Percentiles rank a stretch among this genome's conserved stretches.
phyloP scores from a whole-genome alignment of 306 rosid species.

The Gastrolobium bilobum region DNA sequence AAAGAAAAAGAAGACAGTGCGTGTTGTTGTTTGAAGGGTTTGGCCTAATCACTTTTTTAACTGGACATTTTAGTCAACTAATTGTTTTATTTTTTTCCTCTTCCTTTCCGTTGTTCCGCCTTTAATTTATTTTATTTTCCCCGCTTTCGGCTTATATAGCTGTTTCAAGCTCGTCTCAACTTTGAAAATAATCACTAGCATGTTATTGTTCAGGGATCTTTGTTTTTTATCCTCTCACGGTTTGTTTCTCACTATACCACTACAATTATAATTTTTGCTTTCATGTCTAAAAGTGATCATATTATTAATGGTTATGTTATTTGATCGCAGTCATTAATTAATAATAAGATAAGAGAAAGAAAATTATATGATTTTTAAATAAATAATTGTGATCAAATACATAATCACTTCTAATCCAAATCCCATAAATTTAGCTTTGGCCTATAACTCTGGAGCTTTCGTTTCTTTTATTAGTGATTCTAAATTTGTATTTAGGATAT shows the following conservation, averaged over 20 bases:
- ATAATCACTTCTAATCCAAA: too few relatives aligned
- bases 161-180: conserved; percentile 32
- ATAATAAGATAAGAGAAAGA: too few relatives aligned
- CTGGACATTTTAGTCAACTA: conserved; percentile 25
- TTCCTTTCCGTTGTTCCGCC: neutral
- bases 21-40: neutral
- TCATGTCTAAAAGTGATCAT: too few relatives aligned
- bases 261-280: neutral
- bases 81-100: neutral
- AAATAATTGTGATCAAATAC: too few relatives aligned
- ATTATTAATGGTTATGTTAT: too few relatives aligned
- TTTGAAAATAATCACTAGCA: conserved; percentile 30
- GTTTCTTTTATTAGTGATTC: neutral
- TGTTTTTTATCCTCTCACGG: neutral
- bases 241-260: neutral
- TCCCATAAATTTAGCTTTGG: neutral
- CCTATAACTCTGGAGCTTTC: neutral
- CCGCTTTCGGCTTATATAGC: neutral
- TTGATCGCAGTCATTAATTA: too few relatives aligned
- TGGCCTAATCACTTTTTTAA: neutral
- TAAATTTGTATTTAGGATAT: neutral
- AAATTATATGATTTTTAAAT: neutral
- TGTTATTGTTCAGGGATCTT: neutral
- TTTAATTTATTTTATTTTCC: neutral
- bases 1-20: neutral